Percentiles rank a stretch among this genome's conserved stretches.
phyloP scores from a whole-genome alignment of 108 stramenopile species.

The Nannochloropsis salina region DNA sequence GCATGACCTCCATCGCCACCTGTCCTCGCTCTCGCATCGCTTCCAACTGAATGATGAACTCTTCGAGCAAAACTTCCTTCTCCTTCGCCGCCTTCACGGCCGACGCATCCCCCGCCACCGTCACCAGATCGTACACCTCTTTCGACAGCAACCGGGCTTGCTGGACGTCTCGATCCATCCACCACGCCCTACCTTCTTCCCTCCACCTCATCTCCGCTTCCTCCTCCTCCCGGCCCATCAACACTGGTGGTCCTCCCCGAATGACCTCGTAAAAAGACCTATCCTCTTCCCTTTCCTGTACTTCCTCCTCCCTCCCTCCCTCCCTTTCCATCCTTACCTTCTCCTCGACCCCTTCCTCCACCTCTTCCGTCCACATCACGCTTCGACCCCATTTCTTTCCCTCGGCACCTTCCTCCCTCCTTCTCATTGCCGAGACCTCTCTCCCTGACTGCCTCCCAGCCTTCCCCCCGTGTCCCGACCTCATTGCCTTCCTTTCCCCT shows the following conservation, averaged over 20 bases:
- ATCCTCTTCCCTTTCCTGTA: background rate
- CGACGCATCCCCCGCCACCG: background rate
- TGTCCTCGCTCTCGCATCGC: background rate
- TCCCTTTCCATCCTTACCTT: background rate
- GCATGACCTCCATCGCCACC: constrained; percentile 1
- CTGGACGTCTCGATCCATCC: background rate
- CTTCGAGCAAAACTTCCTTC: background rate
- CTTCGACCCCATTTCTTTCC: background rate
- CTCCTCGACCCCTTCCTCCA: background rate
- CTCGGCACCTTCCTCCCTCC: background rate
- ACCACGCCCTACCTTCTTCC: background rate
- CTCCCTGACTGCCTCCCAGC: background rate
- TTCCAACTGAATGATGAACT: constrained; percentile 9
- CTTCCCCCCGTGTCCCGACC: background rate
- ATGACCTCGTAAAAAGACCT: background rate
- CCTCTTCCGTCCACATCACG: background rate
- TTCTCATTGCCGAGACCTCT: no score
- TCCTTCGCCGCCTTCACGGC: background rate
- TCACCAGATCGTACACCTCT: background rate
- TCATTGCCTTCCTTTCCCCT: background rate
- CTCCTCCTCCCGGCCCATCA: background rate
- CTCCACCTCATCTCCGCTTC: background rate
- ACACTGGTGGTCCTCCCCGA: background rate
- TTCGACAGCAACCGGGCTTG: background rate
- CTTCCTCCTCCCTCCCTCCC: background rate